Conservation (phyloP, 75 land plant genomes). For the Sequoia sempervirens region DNA sequence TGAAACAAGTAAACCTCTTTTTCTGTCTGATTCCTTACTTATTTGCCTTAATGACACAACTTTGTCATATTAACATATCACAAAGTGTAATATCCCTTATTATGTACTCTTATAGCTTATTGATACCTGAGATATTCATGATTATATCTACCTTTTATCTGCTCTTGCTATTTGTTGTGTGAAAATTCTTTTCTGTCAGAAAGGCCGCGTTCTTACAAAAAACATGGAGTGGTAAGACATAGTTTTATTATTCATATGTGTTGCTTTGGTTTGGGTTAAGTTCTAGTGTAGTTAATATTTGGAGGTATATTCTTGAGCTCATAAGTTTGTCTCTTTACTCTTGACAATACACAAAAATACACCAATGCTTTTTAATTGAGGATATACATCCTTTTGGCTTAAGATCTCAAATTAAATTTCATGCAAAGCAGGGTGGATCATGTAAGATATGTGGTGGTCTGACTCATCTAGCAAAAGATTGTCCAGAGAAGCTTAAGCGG, state of each 20-base stretch:
- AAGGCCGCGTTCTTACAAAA: neutral
- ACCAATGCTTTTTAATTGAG: neutral
- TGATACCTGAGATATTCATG: neutral
- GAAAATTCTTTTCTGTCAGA: neutral
- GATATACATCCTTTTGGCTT: neutral
- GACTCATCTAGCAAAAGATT: constrained; percentile 88
- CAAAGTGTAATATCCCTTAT: neutral
- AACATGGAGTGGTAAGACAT: neutral
- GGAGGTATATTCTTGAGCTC: neutral
- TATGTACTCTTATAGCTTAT: neutral
- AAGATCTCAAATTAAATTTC: neutral
- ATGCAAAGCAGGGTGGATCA: constrained; percentile 68
- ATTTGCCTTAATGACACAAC: neutral
- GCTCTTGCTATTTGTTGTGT: neutral
- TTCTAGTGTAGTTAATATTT: constrained; percentile 1
- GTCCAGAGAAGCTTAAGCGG: constrained; percentile 58
- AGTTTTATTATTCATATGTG: neutral
- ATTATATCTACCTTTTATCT: neutral
- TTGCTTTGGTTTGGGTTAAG: neutral
- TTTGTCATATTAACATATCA: neutral
- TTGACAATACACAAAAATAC: neutral
- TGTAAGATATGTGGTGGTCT: constrained; percentile 86
- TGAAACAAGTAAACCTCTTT: neutral
- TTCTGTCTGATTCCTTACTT: neutral
- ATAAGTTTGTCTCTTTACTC: neutral